These are phyloP conservation scores for Cystobasidium onofrii DNA, from an alignment of 768 basidiomycete genomes.

Conservation along the genomic window DNA sequence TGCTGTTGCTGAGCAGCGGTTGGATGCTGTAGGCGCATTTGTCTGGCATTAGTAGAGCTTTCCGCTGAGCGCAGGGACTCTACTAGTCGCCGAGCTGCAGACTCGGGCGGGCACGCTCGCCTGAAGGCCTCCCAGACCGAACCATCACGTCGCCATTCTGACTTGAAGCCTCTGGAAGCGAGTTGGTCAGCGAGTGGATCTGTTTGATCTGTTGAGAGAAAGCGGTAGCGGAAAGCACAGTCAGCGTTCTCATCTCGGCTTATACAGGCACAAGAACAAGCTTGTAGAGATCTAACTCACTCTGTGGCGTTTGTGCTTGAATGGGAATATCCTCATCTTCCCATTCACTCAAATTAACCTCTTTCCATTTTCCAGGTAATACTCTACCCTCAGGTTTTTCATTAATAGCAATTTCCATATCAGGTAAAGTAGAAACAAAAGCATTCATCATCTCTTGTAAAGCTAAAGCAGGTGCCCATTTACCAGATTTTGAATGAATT, in stretches of 20 bases:
- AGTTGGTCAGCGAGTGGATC: slow-evolving; percentile 37
- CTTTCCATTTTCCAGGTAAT: slow-evolving; percentile 46
- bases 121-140: slow-evolving; percentile 88
- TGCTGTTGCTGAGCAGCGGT: slow-evolving; percentile 33
- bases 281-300: too few species aligned
- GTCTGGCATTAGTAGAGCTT: slow-evolving; percentile 34
- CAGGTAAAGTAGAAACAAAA: slow-evolving; percentile 58
- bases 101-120: slow-evolving; percentile 72
- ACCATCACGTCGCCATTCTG: slow-evolving; percentile 78
- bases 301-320: slow-evolving; percentile 12
- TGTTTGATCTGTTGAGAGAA: slow-evolving; percentile 34
- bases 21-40: slow-evolving; percentile 36
- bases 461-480: slow-evolving; percentile 42
- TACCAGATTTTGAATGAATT: slow-evolving; percentile 41
- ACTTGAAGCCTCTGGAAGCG: slow-evolving; percentile 53
- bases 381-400: slow-evolving; percentile 88
- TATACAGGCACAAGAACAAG: too few species aligned
- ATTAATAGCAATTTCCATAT: slow-evolving; percentile 92
- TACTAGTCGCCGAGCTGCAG: slow-evolving; percentile 73
- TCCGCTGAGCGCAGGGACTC: slow-evolving; percentile 58
- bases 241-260: too few species aligned
- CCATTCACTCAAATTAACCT: slow-evolving; percentile 38
- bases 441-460: slow-evolving; percentile 42
- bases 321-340: slow-evolving; percentile 34
- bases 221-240: neutral